Conservation (phyloP, 208 protist species). For the Paratrypanosoma confusum region DNA sequence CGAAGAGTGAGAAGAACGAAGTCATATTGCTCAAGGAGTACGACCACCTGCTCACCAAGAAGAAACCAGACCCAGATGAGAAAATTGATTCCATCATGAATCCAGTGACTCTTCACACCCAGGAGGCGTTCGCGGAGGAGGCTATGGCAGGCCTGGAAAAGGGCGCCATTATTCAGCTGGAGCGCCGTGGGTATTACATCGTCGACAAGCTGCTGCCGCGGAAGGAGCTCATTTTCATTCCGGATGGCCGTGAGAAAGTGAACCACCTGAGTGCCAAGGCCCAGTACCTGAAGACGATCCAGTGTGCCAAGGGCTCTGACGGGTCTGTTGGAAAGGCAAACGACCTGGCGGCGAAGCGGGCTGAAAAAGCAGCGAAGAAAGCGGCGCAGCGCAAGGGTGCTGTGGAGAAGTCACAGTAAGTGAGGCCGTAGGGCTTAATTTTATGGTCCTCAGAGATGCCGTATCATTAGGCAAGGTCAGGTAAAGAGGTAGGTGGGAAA, state of each 20-base stretch:
- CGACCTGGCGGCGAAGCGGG: slow-evolving; percentile 69
- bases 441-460: background rate
- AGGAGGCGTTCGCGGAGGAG: slow-evolving; percentile 79
- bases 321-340: no score
- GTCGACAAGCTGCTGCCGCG: slow-evolving; percentile 58
- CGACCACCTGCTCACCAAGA: slow-evolving; percentile 96
- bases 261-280: slow-evolving; percentile 88
- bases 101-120: slow-evolving; percentile 63
- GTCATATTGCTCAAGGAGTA: slow-evolving; percentile 84
- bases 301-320: slow-evolving; percentile 39
- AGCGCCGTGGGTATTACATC: slow-evolving; percentile 97
- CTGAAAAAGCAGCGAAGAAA: slow-evolving; percentile 83
- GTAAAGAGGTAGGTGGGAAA: background rate
- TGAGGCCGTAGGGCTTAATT: background rate
- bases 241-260: slow-evolving; percentile 82
- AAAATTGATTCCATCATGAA: slow-evolving; percentile 90
- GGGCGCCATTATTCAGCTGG: slow-evolving; percentile 93
- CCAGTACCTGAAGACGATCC: slow-evolving; percentile 62
- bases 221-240: slow-evolving; percentile 75
- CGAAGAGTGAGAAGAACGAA: slow-evolving; percentile 61
- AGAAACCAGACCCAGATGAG: slow-evolving; percentile 93
- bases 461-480: background rate
- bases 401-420: slow-evolving; percentile 15
- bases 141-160: slow-evolving; percentile 78
- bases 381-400: slow-evolving; percentile 62